These are phyloP conservation scores for Cercospora janseana DNA, from an alignment of 2,329 filamentous ascomycete genomes.

Conservation along the genomic window DNA sequence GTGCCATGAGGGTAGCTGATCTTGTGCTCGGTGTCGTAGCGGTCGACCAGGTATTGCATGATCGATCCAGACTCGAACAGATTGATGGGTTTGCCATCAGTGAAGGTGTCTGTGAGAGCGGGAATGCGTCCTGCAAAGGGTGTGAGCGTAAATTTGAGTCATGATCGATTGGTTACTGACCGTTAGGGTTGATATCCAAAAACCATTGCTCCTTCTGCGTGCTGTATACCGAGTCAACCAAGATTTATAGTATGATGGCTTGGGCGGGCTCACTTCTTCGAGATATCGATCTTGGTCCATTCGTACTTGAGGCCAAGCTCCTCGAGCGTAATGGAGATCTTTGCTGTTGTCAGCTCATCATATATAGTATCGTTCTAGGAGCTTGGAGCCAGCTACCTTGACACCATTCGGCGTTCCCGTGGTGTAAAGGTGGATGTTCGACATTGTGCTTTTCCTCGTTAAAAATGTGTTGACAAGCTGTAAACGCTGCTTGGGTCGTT, in stretches of 20 bases:
- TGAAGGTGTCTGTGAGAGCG: constrained; percentile 75
- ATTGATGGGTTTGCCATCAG: constrained; percentile 68
- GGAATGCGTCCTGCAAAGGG: constrained; percentile 65
- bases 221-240: constrained; percentile 10
- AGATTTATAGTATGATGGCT: no score
- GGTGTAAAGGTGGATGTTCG: constrained; percentile 75
- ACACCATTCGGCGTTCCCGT: constrained; percentile 82
- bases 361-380: neutral
- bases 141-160: neutral
- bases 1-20: constrained; percentile 73
- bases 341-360: neutral
- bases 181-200: constrained; percentile 87
- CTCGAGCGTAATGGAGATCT: constrained; percentile 76
- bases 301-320: constrained; percentile 83
- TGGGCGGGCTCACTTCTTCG: constrained; percentile 52
- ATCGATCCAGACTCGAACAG: constrained; percentile 84
- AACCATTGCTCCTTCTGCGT: constrained; percentile 87
- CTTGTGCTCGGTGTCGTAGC: constrained; percentile 66
- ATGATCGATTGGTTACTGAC: neutral
- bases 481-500: no score
- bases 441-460: neutral
- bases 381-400: constrained; percentile 49
- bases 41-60: constrained; percentile 75
- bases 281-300: constrained; percentile 67
- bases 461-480: neutral